Evolutionary conservation across 1,284 basidiomycete species (phyloP), one percentile per base, ranked within the genome.

Genomic region (Retiboletus flavoniger): DNA sequence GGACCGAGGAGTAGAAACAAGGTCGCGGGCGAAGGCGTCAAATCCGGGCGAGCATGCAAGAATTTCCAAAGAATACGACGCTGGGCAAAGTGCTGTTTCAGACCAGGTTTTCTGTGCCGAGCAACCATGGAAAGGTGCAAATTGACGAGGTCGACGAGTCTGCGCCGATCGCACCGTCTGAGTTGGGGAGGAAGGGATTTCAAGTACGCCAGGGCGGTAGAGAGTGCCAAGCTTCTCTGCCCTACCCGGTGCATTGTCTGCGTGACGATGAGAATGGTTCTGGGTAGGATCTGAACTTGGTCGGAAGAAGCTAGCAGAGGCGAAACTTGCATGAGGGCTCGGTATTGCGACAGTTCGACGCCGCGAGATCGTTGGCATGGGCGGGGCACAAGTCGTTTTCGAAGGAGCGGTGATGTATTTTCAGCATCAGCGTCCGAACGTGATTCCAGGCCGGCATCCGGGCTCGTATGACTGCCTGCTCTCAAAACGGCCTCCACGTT

Each of bases 1-100:
- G 77, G 74, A 35, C 76, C 70, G 35, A 91, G 74, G 41, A 89
- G 72, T 32, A 84, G 70, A 61, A 77, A 80, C 21, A 90, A 65
- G 1, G 88, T 89, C n/a, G 72, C 75, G n/a, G 84, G 69, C 34
- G 77, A 81, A 19, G 88, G 87, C 31, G 63, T 72, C 35, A 90
- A 63, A 50, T 68, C 68, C 11, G 75, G 73, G 62, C 84, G 80
- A 47, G 76, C 55, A 21, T 62, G 62, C 41, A 85, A 60, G 38
- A 87, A 72, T 21, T 70, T 70, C 53, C 72, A 61, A 56, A 82
- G 66, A 40, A 71, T 68, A 61, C 74, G 68, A 53, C 76, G 61
- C 48, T 63, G 65, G 7, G 59, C 36, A 58, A 69, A 68, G 55
- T 73, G 74, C 14, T 51, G 60, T 40, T 69, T 64, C 36, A 81